Evolutionary conservation across 2,329 filamentous ascomycete species (phyloP), one percentile per base, ranked within the genome.

Genomic region (Magnaporthales sp.): DNA sequence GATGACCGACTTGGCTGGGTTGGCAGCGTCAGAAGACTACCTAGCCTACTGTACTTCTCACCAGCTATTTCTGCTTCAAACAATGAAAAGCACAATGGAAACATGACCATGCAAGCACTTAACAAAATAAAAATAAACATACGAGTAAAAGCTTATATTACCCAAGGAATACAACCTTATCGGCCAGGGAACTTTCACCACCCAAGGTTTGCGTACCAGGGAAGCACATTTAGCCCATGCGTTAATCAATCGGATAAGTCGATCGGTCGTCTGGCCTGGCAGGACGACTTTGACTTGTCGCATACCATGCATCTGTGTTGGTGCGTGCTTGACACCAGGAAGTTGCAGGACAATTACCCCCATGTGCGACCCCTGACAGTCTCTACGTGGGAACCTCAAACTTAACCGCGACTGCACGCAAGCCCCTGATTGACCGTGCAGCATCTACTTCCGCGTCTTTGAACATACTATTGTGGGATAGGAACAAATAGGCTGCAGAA

Each of bases 401-500:
- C 62, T 10, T 30, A 24, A 22, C 22, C 62, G 62, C 62, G 22
- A 63, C 62, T n/a, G 31, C 11, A 24, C 31, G 32, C n/a, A n/a
- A 58, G 31, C 62, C 62, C 62, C 62, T 63, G 62, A 63, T 63
- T 22, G 22, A 32, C 62, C 29, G 54, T 58, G 54, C 54, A 26
- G 11, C 15, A 58, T n/a, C 22, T 26, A 3, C 24, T 58, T 9
- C 54, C n/a, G n/a, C 24, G 54, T n/a, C 11, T 26, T 11, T 58
- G 2, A 8, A n/a, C 54, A 15, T 58, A 9, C 24, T 10, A 15
- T 58, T 58, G n/a, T 22, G 22, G 54, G 13, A 10, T 9, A 13
- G 51, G 24, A 58, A 58, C 3, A 24, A 24, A 58, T 26, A 3
- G 24, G 7, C 19, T n/a, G 54, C 8, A 22, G 54, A 26, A n/a